Evolutionary conservation across 345 rosid species (phyloP), one percentile per base, ranked within the genome.

Genomic region (Syzygium jambos): DNA sequence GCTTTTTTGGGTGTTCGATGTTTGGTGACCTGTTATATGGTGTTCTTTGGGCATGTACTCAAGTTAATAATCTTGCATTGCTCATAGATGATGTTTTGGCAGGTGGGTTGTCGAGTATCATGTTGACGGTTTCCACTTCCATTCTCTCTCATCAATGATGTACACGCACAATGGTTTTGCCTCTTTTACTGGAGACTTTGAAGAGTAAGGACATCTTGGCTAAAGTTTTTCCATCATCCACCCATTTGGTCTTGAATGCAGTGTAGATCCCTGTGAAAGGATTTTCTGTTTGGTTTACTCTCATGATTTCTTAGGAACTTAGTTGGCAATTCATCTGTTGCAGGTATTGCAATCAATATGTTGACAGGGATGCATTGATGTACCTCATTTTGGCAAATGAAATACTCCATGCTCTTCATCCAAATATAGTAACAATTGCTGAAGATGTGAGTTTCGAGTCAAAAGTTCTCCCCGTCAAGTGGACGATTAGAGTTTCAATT

Each of bases 101-200:
- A 97, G 99, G 99, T 97, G 99, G 99, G 90, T 94, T 78, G 92
- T 87, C 53, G 98, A 96, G 94, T 97, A 97, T 92, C 96, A 92
- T 77, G 92, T 96, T 89, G 98, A 97, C 86, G 99, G 99, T 88
- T 97, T 96, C 90, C 99, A 96, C 85, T 97, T 97, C 91, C 99
- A 97, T 92, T 96, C 99, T 41, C 96, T 97, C 86, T 93, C 98
- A 87, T 97, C 99, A 46, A 97, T 96, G 98, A 91, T 97, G 83
- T 97, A 97, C 86, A 95, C 96, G 0, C 98, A 97, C 92, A 97
- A 97, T 86, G 99, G 99, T 85, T 97, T 97, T 92, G 99, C 98
- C 89, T 85, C 97, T 59, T 96, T 97, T 90, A 90, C 94, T 22
- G 98, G 94, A 54, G 94, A 93, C 85, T 90, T 95, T 86, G 99